These are phyloP conservation scores for Camellia granthamiana DNA, from an alignment of 148 eudicot genomes.

Conservation along the genomic window DNA sequence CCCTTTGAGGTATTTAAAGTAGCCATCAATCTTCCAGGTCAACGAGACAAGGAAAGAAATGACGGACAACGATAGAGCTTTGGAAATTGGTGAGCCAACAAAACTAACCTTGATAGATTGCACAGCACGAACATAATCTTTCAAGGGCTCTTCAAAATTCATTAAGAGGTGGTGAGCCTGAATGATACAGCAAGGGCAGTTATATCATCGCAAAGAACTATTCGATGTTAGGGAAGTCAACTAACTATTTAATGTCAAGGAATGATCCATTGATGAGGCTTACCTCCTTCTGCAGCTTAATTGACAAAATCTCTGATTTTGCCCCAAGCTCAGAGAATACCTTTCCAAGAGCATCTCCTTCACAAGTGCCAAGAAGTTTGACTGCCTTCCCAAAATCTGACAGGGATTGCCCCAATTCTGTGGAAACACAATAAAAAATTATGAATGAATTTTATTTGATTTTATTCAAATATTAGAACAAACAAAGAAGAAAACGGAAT, in stretches of 20 bases:
- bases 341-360: too few species aligned
- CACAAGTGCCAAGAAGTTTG: too few species aligned
- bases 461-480: too few species aligned
- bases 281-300: too few species aligned
- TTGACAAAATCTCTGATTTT: too few species aligned
- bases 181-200: constrained; percentile 13
- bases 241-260: neutral
- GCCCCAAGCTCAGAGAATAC: too few species aligned
- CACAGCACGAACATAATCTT: constrained; percentile 94
- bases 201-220: neutral
- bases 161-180: constrained; percentile 87
- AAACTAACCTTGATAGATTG: constrained; percentile 85
- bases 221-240: constrained; percentile 6
- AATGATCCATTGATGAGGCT: too few species aligned
- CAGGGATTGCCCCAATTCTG: too few species aligned
- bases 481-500: too few species aligned
- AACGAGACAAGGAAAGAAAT: neutral
- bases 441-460: too few species aligned
- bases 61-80: neutral
- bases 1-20: neutral
- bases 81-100: constrained; percentile 5
- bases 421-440: too few species aligned
- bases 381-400: too few species aligned
- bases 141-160: constrained; percentile 97
- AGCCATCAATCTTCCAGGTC: constrained; percentile 2